Evolutionary conservation across 495 filamentous ascomycete genomes (phyloP).

Genomic region (Penicillium bovifimosum): DNA sequence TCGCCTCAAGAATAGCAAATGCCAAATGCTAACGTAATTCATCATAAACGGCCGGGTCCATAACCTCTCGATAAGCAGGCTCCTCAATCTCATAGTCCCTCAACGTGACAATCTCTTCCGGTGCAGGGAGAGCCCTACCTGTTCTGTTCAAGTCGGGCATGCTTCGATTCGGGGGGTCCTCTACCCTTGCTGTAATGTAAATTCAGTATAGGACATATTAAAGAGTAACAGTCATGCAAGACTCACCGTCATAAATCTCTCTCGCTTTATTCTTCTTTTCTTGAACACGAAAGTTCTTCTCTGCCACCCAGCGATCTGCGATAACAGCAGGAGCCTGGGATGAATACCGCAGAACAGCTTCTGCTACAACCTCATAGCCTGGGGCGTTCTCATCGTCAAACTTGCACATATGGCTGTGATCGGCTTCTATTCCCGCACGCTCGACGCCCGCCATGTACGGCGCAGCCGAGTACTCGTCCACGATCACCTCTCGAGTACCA

Average conservation of each 20-base stretch:
- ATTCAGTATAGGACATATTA: conserved; percentile 6
- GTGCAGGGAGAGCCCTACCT: conserved; percentile 32
- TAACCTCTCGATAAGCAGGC: conserved; percentile 20
- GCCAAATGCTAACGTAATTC: neutral
- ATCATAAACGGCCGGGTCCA: neutral
- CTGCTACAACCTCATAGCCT: conserved; percentile 68
- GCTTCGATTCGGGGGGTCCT: conserved; percentile 19
- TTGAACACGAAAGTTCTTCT: conserved; percentile 49
- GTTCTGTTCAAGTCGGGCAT: conserved; percentile 20
- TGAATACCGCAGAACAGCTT: conserved; percentile 65
- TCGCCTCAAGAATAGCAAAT: neutral
- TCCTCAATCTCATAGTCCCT: conserved; percentile 40
- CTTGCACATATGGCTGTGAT: conserved; percentile 86
- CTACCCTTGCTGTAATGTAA: conserved; percentile 13
- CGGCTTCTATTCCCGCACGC: conserved; percentile 72
- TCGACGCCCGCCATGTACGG: conserved; percentile 70
- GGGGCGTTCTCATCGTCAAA: conserved; percentile 68
- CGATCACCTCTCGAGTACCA: conserved; percentile 56
- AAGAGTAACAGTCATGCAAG: neutral
- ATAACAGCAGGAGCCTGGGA: conserved; percentile 54
- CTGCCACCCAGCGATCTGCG: conserved; percentile 56
- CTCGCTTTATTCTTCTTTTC: conserved; percentile 33
- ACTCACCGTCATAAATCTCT: conserved; percentile 35
- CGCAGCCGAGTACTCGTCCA: conserved; percentile 69
- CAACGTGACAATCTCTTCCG: conserved; percentile 28